A percentile compares a stretch with the other conserved stretches of the same genome.
These are phyloP conservation scores for Gamarada debralockiae DNA, from an alignment of 495 filamentous ascomycete genomes.

Conservation along the genomic window DNA sequence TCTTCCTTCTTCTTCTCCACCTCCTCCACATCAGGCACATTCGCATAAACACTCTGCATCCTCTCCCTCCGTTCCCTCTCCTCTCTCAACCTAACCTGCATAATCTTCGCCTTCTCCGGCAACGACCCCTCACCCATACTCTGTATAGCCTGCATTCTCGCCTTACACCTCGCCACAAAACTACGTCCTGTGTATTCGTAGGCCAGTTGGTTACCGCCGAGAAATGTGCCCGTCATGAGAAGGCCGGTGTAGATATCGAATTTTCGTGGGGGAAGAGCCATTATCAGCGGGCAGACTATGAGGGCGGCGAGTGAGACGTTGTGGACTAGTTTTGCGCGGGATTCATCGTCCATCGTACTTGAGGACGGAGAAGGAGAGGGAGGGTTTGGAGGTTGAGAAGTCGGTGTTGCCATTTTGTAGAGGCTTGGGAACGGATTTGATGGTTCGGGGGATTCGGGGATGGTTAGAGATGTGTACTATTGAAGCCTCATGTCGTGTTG, in stretches of 20 bases:
- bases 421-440: too few relatives aligned
- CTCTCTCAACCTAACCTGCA: slow-evolving; percentile 38
- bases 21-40: slow-evolving; percentile 13
- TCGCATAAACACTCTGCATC: slow-evolving; percentile 20
- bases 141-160: slow-evolving; percentile 24
- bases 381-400: not conserved
- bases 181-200: slow-evolving; percentile 54
- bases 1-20: slow-evolving; percentile 27
- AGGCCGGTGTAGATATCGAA: slow-evolving; percentile 61
- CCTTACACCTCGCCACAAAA: slow-evolving; percentile 42
- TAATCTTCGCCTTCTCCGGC: slow-evolving; percentile 54
- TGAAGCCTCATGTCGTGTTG: too few relatives aligned
- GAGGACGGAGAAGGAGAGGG: not conserved
- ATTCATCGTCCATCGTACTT: not conserved
- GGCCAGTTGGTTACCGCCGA: slow-evolving; percentile 61
- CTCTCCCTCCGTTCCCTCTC: slow-evolving; percentile 32
- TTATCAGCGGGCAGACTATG: slow-evolving; percentile 64
- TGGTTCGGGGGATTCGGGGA: not conserved
- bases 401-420: not conserved
- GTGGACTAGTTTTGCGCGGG: slow-evolving; percentile 7
- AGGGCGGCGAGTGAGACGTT: slow-evolving; percentile 51
- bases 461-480: not conserved
- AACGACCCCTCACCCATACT: slow-evolving; percentile 28
- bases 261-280: slow-evolving; percentile 76
- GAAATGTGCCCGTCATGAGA: slow-evolving; percentile 37